phyloP scores from a whole-genome alignment of 75 land plant species.

The Sequoia sempervirens region DNA sequence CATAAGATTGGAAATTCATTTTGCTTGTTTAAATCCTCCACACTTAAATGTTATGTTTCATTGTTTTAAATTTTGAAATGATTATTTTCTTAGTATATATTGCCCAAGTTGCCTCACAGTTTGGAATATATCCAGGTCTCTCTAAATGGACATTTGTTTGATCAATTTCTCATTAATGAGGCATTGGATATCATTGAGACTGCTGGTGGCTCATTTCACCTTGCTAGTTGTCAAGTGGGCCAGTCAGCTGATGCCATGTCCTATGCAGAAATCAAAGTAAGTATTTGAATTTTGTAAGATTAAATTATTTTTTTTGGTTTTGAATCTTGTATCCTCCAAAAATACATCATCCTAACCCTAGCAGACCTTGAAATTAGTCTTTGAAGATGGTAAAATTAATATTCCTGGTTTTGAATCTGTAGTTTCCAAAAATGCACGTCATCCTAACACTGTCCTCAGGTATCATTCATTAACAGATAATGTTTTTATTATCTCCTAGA shows the following conservation, averaged over 20 bases:
- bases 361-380: constrained; percentile 83
- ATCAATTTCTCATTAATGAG: constrained; percentile 87
- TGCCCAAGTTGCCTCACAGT: constrained; percentile 6
- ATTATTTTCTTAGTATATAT: background rate
- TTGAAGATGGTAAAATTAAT: background rate
- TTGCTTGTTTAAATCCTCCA: background rate
- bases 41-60: background rate
- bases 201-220: constrained; percentile 85
- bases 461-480: background rate
- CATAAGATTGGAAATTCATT: background rate
- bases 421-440: background rate
- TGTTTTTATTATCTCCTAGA: background rate
- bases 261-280: constrained; percentile 91
- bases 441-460: background rate
- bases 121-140: constrained; percentile 52
- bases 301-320: background rate
- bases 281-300: background rate
- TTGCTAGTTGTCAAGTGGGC: constrained; percentile 85
- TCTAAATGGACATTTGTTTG: constrained; percentile 94
- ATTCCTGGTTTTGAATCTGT: background rate
- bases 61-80: background rate
- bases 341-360: background rate
- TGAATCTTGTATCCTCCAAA: background rate
- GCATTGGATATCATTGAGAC: constrained; percentile 96
- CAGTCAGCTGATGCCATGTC: constrained; percentile 72